Evolutionary conservation across 2,329 filamentous ascomycete species (phyloP).

Genomic region (Byssoonygena ceratinophila): DNA sequence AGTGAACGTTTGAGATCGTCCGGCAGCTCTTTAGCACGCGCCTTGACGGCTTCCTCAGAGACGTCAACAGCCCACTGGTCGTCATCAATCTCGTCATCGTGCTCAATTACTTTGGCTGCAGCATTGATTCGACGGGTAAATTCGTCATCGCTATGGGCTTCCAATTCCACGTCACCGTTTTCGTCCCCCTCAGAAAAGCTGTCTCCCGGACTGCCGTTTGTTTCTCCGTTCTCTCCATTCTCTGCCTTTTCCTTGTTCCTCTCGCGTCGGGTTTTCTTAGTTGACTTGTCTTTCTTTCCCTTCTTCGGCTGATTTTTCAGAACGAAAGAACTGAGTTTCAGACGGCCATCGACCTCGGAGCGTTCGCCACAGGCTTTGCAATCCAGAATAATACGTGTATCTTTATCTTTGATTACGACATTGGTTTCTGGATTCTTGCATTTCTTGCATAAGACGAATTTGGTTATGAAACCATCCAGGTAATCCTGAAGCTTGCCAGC

Average conservation of each 20-base stretch:
- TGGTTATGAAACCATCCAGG: constrained; percentile 95
- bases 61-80: constrained; percentile 95
- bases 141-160: constrained; percentile 81
- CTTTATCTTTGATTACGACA: constrained; percentile 90
- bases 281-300: constrained; percentile 91
- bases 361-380: constrained; percentile 98
- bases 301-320: constrained; percentile 85
- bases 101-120: constrained; percentile 62
- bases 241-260: constrained; percentile 66
- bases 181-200: constrained; percentile 53
- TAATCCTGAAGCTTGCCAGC: constrained; percentile 93
- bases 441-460: constrained; percentile 98
- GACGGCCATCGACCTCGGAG: constrained; percentile 77
- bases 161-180: constrained; percentile 55
- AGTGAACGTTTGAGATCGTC: constrained; percentile 88
- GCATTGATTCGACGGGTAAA: constrained; percentile 64
- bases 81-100: constrained; percentile 60
- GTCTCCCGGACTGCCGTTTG: constrained; percentile 54
- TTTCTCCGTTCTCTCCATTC: constrained; percentile 46
- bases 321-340: constrained; percentile 96
- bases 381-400: constrained; percentile 81
- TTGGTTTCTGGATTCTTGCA: constrained; percentile 99
- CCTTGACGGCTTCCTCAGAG: constrained; percentile 88
- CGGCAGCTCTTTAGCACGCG: constrained; percentile 86
- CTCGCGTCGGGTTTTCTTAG: constrained; percentile 69